Evolutionary conservation across 2,329 filamentous ascomycete genomes (phyloP).

Genomic region (Ceratocystis cacaofunesta): DNA sequence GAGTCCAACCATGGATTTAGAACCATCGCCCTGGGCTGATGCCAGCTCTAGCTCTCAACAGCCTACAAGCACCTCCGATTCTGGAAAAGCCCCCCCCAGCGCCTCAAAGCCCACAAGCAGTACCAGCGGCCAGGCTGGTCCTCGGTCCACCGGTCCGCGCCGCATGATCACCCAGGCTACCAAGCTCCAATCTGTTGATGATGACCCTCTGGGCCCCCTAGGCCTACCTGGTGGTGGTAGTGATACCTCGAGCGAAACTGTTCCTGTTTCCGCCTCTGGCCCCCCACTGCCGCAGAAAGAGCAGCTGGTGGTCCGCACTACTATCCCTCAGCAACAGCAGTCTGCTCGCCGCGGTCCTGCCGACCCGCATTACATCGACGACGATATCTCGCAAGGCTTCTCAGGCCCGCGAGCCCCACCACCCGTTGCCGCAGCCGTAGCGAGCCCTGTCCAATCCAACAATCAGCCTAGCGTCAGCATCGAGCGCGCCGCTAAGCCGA

Average conservation of each 20-base stretch:
- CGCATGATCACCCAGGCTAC: conserved; percentile 61
- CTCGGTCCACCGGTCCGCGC: conserved; percentile 29
- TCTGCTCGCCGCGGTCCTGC: conserved; percentile 30
- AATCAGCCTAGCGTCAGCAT: conserved; percentile 69
- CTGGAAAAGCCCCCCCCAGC: conserved; percentile 19
- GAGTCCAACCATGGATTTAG: conserved; percentile 32
- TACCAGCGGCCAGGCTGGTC: conserved; percentile 18
- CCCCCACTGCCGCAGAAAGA: conserved; percentile 61
- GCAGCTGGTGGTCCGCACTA: conserved; percentile 44
- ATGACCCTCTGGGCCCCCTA: conserved; percentile 57
- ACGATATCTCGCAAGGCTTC: conserved; percentile 22
- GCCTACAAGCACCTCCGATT: conserved; percentile 22
- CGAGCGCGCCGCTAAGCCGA: conserved; percentile 85
- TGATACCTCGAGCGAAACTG: conserved; percentile 21
- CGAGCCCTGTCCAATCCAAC: conserved; percentile 36
- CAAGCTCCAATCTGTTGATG: conserved; percentile 60
- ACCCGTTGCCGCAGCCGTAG: conserved; percentile 43
- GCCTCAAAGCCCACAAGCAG: conserved; percentile 23
- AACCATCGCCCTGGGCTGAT: conserved; percentile 42
- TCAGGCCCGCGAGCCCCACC: conserved; percentile 49
- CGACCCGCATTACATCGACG: conserved; percentile 52
- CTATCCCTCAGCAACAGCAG: conserved; percentile 31
- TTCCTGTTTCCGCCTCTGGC: conserved; percentile 29
- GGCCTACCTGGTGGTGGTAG: conserved; percentile 46
- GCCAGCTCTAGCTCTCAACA: conserved; percentile 24